A percentile compares a stretch with the other conserved stretches of the same genome.
These are phyloP conservation scores for Botrytis deweyae DNA, from an alignment of 2,329 filamentous ascomycete genomes.

Conservation along the genomic window DNA sequence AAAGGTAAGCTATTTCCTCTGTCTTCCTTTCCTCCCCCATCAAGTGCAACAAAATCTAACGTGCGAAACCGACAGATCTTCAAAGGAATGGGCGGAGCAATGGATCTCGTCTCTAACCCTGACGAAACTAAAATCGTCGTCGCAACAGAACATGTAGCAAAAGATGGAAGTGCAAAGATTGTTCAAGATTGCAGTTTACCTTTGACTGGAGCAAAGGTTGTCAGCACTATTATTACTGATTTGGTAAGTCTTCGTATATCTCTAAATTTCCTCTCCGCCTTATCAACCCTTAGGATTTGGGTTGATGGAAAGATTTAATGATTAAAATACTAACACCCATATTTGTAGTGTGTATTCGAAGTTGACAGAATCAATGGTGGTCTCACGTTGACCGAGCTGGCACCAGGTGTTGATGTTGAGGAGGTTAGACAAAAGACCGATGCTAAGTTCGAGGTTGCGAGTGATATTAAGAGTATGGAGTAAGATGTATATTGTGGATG, in stretches of 20 bases:
- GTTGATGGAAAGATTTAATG: too few species aligned
- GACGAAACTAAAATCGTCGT: slow-evolving; percentile 70
- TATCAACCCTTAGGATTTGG: too few species aligned
- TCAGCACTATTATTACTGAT: slow-evolving; percentile 72
- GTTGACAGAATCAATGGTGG: slow-evolving; percentile 62
- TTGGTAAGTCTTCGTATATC: slow-evolving; percentile 51
- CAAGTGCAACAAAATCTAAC: too few species aligned
- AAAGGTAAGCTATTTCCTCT: slow-evolving; percentile 53
- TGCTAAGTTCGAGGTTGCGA: slow-evolving; percentile 63
- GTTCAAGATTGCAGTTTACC: slow-evolving; percentile 64
- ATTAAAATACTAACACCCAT: neutral
- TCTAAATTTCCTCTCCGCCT: too few species aligned
- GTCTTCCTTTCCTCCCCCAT: neutral
- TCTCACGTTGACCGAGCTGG: slow-evolving; percentile 68
- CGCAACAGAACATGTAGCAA: slow-evolving; percentile 66
- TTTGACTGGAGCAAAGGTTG: slow-evolving; percentile 62
- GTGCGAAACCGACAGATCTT: slow-evolving; percentile 42
- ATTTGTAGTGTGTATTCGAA: slow-evolving; percentile 64
- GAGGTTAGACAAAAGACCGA: slow-evolving; percentile 69
- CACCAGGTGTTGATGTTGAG: slow-evolving; percentile 66
- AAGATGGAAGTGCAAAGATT: slow-evolving; percentile 66
- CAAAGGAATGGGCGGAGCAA: slow-evolving; percentile 81
- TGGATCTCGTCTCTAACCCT: slow-evolving; percentile 70
- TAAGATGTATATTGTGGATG: slow-evolving; percentile 17
- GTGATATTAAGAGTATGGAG: slow-evolving; percentile 53